Percentiles rank a stretch among this genome's conserved stretches.
Evolutionary conservation across 495 filamentous ascomycete genomes (phyloP).

Genomic region (Xanthoparmelia taractica): DNA sequence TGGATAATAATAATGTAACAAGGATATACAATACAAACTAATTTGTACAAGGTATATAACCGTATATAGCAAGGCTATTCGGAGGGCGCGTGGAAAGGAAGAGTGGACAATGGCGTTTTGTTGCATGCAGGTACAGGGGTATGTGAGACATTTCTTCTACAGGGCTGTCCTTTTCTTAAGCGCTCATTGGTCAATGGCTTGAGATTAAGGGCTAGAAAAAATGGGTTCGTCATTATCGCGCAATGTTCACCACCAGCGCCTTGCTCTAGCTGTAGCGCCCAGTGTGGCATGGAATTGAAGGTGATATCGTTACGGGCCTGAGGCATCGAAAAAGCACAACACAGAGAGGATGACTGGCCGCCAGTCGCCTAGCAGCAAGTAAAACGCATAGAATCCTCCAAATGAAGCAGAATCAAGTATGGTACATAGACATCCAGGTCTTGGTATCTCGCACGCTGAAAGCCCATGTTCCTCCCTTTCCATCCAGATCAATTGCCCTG

Average conservation of each 20-base stretch:
- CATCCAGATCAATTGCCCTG: background rate
- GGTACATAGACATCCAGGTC: conserved; percentile 7
- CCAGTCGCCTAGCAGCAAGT: background rate
- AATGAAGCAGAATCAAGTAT: background rate
- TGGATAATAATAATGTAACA: background rate
- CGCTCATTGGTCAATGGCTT: conserved; percentile 20
- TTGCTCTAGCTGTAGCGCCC: background rate
- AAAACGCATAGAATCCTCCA: background rate
- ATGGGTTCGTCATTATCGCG: background rate
- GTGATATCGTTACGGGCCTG: background rate
- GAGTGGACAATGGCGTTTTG: background rate
- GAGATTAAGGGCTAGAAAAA: background rate
- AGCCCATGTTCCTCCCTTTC: conserved; percentile 8
- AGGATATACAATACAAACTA: no score
- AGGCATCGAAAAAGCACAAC: background rate
- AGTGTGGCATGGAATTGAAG: background rate
- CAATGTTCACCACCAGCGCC: background rate
- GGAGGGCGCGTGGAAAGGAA: background rate
- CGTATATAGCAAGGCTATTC: no score
- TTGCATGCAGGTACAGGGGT: conserved; percentile 8
- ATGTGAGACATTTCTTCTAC: conserved; percentile 13
- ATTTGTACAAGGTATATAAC: no score
- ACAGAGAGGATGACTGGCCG: background rate
- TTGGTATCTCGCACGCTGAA: conserved; percentile 16
- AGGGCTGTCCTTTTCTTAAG: background rate